Percentiles rank a stretch among this genome's conserved stretches.
These are phyloP conservation scores for Ophiocordyceps camponoti-leonardi DNA, from an alignment of 2,329 filamentous ascomycete genomes.

Conservation along the genomic window DNA sequence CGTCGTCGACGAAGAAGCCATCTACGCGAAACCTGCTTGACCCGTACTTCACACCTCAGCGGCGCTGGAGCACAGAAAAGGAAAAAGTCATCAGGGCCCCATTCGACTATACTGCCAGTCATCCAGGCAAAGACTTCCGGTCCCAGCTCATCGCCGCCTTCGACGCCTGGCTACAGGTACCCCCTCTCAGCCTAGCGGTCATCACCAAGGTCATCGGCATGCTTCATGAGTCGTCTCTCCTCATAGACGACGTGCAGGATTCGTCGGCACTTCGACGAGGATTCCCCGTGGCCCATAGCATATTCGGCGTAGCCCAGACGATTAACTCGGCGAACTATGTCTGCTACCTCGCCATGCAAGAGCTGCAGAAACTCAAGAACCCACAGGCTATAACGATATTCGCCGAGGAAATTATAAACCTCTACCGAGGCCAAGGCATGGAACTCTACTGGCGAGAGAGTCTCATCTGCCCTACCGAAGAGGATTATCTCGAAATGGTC, in stretches of 20 bases:
- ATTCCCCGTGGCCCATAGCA: constrained; percentile 64
- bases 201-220: constrained; percentile 71
- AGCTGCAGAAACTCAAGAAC: constrained; percentile 55
- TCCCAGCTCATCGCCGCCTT: constrained; percentile 65
- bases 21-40: constrained; percentile 12
- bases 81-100: constrained; percentile 63
- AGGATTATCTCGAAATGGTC: constrained; percentile 87
- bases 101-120: constrained; percentile 61
- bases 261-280: constrained; percentile 60
- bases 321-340: constrained; percentile 87
- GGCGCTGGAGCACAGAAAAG: constrained; percentile 53
- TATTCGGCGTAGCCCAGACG: constrained; percentile 74
- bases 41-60: constrained; percentile 29
- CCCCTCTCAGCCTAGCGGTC: constrained; percentile 47
- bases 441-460: constrained; percentile 82
- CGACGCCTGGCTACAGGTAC: constrained; percentile 65
- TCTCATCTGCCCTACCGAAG: constrained; percentile 66
- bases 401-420: constrained; percentile 66
- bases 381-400: constrained; percentile 52
- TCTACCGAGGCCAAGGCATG: constrained; percentile 80
- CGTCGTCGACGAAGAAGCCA: neutral
- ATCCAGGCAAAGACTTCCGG: constrained; percentile 75
- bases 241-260: constrained; percentile 83
- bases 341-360: constrained; percentile 65
- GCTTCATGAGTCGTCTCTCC: constrained; percentile 69